Evolutionary conservation across 2,329 filamentous ascomycete genomes (phyloP), one percentile per base, ranked within the genome.

Genomic region (Cladorrhinum sp.): DNA sequence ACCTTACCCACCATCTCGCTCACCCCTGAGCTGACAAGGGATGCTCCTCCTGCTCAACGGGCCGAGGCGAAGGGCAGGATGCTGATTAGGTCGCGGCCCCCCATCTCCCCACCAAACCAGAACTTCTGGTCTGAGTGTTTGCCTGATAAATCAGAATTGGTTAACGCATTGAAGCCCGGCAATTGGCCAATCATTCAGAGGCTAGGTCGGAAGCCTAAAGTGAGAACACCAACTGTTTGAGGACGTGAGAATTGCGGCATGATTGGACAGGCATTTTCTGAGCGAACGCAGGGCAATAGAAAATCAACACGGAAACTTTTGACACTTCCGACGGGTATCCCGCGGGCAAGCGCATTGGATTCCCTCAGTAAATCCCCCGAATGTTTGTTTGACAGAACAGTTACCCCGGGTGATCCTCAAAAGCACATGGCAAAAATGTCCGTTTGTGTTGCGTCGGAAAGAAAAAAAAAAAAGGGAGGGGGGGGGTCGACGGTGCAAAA

Each of bases 291-390:
- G 26, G 10, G 26, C 26, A 30, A 18, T 53, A 21, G 51, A 6
- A 36, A 20, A 36, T 16, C 33, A 23, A 36, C 12, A 36, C 26
- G 26, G 26, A 4, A 36, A 16, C 20, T 14, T 54, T 36, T 54
- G 51, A 54, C 51, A 54, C n/a, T 54, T 54, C 51, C 51, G 51
- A 54, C 51, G 51, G 51, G 51, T 54, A 54, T 54, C 28, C 30
- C 51, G 33, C 51, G 51, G 51, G 4, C 51, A 54, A 2, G 51
- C 28, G 21, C 46, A 33, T 33, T 36, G 26, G 18, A n/a, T 7
- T 54, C 26, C 14, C 33, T 36, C 3, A 9, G 21, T 36, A 54
- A 28, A n/a, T n/a, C 33, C 26, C 21, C 51, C 51, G n/a, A 16
- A 36, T 36, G 51, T 54, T 54, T 54, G 51, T 54, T 54, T 54